Percentiles rank a stretch among this genome's conserved stretches.
Evolutionary conservation across 108 stramenopile genomes (phyloP).

Genomic region (Cyclostephanos tholiformis): DNA sequence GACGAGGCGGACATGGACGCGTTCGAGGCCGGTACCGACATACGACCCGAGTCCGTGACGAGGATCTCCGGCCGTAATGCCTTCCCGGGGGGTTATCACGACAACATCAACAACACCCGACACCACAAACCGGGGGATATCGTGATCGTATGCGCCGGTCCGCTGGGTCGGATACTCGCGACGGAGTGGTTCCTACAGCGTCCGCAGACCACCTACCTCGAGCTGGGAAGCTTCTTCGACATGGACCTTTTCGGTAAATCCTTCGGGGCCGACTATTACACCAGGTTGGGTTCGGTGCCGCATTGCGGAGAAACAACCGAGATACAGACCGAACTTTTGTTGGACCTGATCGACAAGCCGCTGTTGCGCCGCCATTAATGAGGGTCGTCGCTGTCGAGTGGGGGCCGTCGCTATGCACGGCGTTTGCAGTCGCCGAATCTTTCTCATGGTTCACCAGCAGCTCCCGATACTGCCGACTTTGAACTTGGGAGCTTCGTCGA

Average conservation of each 20-base stretch:
- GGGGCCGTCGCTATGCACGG: too few relatives aligned
- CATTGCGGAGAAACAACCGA: too few relatives aligned
- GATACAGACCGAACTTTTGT: too few relatives aligned
- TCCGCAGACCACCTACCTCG: constrained; percentile 7
- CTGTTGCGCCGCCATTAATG: too few relatives aligned
- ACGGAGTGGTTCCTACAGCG: constrained; percentile 6
- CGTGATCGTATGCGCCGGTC: constrained; percentile 8
- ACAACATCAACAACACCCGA: background rate
- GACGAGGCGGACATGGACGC: background rate
- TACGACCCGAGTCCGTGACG: too few relatives aligned
- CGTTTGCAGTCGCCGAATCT: too few relatives aligned
- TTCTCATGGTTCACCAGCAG: too few relatives aligned
- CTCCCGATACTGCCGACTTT: too few relatives aligned
- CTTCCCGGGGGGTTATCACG: background rate
- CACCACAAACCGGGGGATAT: constrained; percentile 6
- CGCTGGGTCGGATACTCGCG: constrained; percentile 4
- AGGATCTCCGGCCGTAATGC: background rate
- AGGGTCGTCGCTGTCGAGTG: too few relatives aligned
- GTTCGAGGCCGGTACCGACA: background rate
- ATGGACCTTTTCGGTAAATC: background rate
- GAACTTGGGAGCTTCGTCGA: too few relatives aligned
- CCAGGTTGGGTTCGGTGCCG: too few relatives aligned
- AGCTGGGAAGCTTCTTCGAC: constrained; percentile 3
- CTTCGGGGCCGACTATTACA: background rate
- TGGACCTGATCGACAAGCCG: too few relatives aligned